phyloP scores from a whole-genome alignment of 1,284 basidiomycete species.

The Ustanciosporium gigantosporum region DNA sequence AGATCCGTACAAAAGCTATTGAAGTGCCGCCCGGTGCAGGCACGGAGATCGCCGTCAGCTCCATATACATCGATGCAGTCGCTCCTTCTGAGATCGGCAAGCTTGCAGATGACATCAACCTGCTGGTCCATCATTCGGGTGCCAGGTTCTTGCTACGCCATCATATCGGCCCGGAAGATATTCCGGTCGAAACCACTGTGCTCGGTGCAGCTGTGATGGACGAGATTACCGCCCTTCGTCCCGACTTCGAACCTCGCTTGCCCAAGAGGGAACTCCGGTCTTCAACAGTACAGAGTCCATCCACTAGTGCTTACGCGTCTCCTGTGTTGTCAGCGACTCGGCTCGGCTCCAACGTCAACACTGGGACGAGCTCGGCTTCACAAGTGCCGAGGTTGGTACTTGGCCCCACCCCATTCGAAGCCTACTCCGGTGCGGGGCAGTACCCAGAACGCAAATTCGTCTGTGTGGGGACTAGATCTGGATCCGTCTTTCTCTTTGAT shows the following conservation, averaged over 20 bases:
- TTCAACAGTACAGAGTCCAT: constrained; percentile 19
- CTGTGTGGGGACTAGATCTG: constrained; percentile 48
- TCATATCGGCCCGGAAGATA: constrained; percentile 6
- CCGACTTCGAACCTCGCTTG: constrained; percentile 51
- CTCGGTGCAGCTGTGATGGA: constrained; percentile 41
- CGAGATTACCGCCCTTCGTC: constrained; percentile 43
- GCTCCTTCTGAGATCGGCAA: background rate
- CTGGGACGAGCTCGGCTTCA: background rate
- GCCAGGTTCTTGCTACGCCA: constrained; percentile 39
- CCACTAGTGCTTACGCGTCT: constrained; percentile 16
- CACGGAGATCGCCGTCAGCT: constrained; percentile 16
- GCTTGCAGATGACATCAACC: constrained; percentile 4
- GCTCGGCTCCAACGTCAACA: background rate
- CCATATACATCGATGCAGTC: constrained; percentile 17
- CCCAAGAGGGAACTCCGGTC: constrained; percentile 18
- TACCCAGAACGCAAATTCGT: constrained; percentile 54
- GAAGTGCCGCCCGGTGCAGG: constrained; percentile 12
- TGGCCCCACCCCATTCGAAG: constrained; percentile 21
- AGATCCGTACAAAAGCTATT: constrained; percentile 14
- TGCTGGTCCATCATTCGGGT: constrained; percentile 37
- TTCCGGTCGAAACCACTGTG: constrained; percentile 26
- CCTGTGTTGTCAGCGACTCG: constrained; percentile 23
- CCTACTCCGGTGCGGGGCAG: constrained; percentile 12
- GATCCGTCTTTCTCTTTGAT: constrained; percentile 50
- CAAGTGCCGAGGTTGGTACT: constrained; percentile 16